Base-by-base conservation (phyloP, 805 yeast genomes). In the Spathaspora sp. region DNA sequence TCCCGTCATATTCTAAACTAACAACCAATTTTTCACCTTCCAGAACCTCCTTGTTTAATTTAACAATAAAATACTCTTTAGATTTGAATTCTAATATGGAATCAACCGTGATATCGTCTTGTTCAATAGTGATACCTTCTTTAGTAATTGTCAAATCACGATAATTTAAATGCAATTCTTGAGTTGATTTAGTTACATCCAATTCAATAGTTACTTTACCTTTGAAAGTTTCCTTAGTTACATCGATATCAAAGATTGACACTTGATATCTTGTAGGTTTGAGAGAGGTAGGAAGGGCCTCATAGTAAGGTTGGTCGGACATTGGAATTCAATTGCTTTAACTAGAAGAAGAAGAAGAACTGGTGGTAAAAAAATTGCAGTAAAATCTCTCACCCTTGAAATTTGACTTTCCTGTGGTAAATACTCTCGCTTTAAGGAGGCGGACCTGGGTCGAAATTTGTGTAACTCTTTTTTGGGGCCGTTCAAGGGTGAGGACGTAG, bases 221-320 rank as follows among this genome's bases (percentile, higher is more conserved):
- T 1, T 59, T 60, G 60, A 77, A 84, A 1, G 75, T 63, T 56
- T 75, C 77, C 35, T 68, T 67, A 7, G 59, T 66, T 28, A 75
- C 66, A 59, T 85, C 79, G 39, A 96, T 90, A 60, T 83, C 85
- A 49, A 83, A 70, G 17, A 83, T 77, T 32, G 69, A 52, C 16
- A 94, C 66, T 50, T 82, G 80, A 65, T 94, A 93, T 68, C 87
- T 88, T 35, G 72, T 59, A 35, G 99, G 97, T 53, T 77, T 77
- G 54, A 91, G 86, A 49, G 79, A 73, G 47, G 74, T 73, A 59
- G 89, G 96, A 54, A 83, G 80, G 4, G 82, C 76, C 55, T 73
- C 73, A 56, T 73, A 73, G 58, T 72, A 72, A 6, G 66, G 65
- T 42, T 42, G 20, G 40, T 12, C 18, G 3, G 42, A 39, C 19